Conservation (phyloP, 331 rosid species). For the Arachis monticola region DNA sequence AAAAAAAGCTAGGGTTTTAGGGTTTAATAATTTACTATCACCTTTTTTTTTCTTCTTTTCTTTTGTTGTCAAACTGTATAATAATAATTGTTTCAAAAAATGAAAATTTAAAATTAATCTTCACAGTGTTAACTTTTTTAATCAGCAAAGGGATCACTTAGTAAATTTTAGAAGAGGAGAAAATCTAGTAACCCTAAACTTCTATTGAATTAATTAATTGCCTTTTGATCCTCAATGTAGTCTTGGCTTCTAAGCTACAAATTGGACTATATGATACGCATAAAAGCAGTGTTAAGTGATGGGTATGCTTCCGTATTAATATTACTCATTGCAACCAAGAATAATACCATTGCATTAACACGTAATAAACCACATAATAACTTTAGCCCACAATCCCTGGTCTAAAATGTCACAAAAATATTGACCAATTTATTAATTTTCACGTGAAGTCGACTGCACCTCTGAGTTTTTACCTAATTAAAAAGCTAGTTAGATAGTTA, state of each 20-base stretch:
- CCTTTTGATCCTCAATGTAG: conserved; percentile 3
- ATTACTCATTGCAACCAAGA: conserved; percentile 33
- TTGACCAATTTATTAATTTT: neutral
- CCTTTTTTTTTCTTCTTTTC: too few species aligned
- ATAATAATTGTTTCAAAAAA: too few species aligned
- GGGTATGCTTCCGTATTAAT: conserved; percentile 38
- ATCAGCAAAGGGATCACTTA: too few species aligned
- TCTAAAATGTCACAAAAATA: conserved; percentile 35
- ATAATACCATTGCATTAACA: neutral
- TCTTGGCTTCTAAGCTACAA: conserved; percentile 35
- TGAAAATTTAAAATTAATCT: too few species aligned
- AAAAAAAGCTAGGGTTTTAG: too few species aligned
- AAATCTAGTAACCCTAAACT: neutral
- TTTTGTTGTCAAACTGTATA: too few species aligned
- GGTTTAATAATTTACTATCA: too few species aligned
- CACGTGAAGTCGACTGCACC: too few species aligned
- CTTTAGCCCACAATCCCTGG: neutral
- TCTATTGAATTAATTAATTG: neutral
- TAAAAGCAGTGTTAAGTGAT: neutral
- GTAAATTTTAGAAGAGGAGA: too few species aligned
- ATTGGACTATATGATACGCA: conserved; percentile 36
- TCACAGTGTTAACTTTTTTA: too few species aligned
- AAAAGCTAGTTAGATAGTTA: neutral
- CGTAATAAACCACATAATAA: neutral
- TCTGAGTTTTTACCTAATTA: too few species aligned